Base-by-base conservation (phyloP, 2,329 filamentous ascomycete genomes). In the Fusarium sp. region DNA sequence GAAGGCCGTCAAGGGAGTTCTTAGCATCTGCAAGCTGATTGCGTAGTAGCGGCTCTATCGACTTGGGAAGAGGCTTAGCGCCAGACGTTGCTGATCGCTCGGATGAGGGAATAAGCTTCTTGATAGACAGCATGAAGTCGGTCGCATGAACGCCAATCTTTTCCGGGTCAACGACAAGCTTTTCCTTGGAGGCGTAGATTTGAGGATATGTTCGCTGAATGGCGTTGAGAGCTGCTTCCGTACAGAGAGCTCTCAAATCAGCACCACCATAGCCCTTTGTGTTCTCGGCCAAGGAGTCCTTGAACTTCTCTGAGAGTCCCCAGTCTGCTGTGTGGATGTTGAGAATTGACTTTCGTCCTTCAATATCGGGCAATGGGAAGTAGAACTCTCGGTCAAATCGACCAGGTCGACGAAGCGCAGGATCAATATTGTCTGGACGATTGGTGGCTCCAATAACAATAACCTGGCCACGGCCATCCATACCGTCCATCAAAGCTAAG, bases 371-470 rank as follows among this genome's bases (percentile, higher is more conserved):
- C 31, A 99, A 84, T 2, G 96, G 94, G 77, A 99, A 99, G 82
- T 98, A 98, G 75, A 99, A 99, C 79, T 99, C 97, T 78, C 96
- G 87, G 77, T 99, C 96, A 76, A 99, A 99, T 52, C 96, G 92
- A 42, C 96, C 97, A 21, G 96, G 95, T 50, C 95, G 91, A 64
- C 96, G 91, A 61, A 99, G 86, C n/a, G 95, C 95, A 71, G 95
- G 95, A 78, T 99, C 95, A 66, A 99, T 94, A 53, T 96, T 97
- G 79, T 98, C 95, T 1, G 96, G 95, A 69, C 95, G 90, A 78
- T 99, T 99, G 60, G 95, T 99, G n/a, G 96, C 96, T 70, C 96
- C 96, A 75, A 99, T 98, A 35, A 99, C 94, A 77, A 99, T 97
- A 64, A 99, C 96, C 80, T 99, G 96, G 29, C 95, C 95, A 77